Evolutionary conservation across 225 moss, liverwort and hornwort species (phyloP).

Genomic region (Straminergon stramineum): DNA sequence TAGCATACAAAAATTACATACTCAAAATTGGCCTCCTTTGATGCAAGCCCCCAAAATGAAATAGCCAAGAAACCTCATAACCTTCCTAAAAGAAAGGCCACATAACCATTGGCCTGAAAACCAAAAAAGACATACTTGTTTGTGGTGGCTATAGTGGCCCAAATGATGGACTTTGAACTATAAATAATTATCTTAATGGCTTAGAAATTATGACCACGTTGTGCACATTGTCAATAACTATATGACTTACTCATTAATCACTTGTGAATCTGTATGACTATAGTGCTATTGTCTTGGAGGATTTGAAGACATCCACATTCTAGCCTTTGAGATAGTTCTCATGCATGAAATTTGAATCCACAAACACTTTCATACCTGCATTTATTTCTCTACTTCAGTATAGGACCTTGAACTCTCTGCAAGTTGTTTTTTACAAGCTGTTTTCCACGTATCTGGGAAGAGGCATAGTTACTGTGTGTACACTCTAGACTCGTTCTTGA

Average conservation of each 20-base stretch:
- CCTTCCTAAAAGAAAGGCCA: no score
- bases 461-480: not conserved
- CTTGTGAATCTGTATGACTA: not conserved
- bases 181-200: not conserved
- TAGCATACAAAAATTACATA: no score
- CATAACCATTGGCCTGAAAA: no score
- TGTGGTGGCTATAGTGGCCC: not conserved
- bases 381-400: not conserved
- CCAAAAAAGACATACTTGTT: no score
- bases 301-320: not conserved
- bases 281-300: not conserved
- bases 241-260: not conserved
- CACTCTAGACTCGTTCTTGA: not conserved
- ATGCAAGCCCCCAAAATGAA: no score
- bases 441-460: not conserved
- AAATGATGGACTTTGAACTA: not conserved
- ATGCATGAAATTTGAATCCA: not conserved
- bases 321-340: not conserved
- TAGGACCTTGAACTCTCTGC: not conserved
- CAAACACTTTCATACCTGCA: not conserved
- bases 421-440: not conserved
- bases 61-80: no score
- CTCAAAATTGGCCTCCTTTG: no score
- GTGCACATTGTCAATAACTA: not conserved
- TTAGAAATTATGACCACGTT: not conserved